Conservation (phyloP, 768 basidiomycete genomes). For the Rhodotorula kratochvilovae region DNA sequence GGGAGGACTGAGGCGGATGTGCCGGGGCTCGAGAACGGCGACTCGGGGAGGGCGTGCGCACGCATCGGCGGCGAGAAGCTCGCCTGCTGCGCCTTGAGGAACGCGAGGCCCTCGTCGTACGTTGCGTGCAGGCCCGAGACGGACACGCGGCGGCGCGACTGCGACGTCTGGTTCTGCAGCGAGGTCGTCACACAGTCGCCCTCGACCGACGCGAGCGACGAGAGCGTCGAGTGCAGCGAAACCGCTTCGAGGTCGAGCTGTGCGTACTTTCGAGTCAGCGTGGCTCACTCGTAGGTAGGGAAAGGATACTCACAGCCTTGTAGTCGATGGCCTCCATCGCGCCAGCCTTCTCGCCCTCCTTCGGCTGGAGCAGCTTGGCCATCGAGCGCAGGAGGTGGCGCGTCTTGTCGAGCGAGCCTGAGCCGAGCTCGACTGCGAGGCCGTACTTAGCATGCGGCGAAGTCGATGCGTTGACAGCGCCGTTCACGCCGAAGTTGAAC, state of each 20-base stretch:
- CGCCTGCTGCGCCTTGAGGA: slow-evolving; percentile 54
- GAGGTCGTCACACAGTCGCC: slow-evolving; percentile 38
- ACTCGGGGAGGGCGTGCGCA: background rate
- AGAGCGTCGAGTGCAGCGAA: slow-evolving; percentile 76
- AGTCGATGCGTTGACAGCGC: slow-evolving; percentile 44
- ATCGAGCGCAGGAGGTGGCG: slow-evolving; percentile 62
- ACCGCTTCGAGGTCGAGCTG: slow-evolving; percentile 87
- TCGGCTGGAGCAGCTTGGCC: slow-evolving; percentile 54
- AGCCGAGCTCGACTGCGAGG: slow-evolving; percentile 82
- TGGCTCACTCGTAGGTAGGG: slow-evolving; percentile 15
- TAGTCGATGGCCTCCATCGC: slow-evolving; percentile 21
- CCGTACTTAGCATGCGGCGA: slow-evolving; percentile 37
- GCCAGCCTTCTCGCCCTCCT: background rate
- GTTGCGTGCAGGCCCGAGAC: slow-evolving; percentile 85
- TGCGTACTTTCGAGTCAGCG: slow-evolving; percentile 59
- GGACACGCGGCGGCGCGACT: slow-evolving; percentile 61
- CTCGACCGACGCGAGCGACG: slow-evolving; percentile 53
- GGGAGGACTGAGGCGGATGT: slow-evolving; percentile 1
- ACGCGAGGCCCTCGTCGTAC: slow-evolving; percentile 81
- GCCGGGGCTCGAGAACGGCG: slow-evolving; percentile 7
- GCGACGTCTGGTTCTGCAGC: slow-evolving; percentile 46
- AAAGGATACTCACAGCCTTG: slow-evolving; percentile 39
- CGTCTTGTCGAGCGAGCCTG: slow-evolving; percentile 62
- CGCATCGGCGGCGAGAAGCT: background rate
- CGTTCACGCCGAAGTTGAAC: slow-evolving; percentile 51